Percentiles rank a stretch among this genome's conserved stretches.
phyloP scores from a whole-genome alignment of 139 green algal species.

The Tetraselmis striata region DNA sequence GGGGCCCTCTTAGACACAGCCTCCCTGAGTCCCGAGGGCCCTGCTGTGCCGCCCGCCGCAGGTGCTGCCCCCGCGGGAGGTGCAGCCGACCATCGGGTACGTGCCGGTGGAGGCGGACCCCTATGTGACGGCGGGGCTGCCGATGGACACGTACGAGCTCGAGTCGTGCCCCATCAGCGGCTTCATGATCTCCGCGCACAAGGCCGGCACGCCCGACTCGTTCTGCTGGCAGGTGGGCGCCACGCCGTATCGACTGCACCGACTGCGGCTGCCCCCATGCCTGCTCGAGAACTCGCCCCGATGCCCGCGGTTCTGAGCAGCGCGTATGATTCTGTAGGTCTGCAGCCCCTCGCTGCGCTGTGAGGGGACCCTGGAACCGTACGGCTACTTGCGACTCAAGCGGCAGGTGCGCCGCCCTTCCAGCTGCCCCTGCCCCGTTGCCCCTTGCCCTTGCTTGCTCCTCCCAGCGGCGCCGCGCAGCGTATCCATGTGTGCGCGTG shows the following conservation, averaged over 20 bases:
- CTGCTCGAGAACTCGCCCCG: too few species aligned
- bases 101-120: constrained; percentile 11
- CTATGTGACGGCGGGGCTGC: constrained; percentile 5
- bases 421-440: too few species aligned
- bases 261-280: too few species aligned
- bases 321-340: too few species aligned
- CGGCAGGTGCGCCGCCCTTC: background rate
- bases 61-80: constrained; percentile 8
- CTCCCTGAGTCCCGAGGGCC: too few species aligned
- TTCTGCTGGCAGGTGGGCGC: constrained; percentile 1
- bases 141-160: constrained; percentile 22
- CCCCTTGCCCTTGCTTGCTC: too few species aligned
- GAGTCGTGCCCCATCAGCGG: constrained; percentile 10
- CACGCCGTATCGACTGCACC: too few species aligned
- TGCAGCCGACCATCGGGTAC: constrained; percentile 13
- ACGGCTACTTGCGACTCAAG: constrained; percentile 1
- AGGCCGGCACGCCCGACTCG: background rate
- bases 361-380: background rate
- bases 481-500: too few species aligned
- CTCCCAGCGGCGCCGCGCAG: too few species aligned
- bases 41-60: too few species aligned
- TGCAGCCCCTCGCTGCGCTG: background rate
- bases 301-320: too few species aligned
- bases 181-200: constrained; percentile 23
- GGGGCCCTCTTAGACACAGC: too few species aligned